Evolutionary conservation across 495 filamentous ascomycete species (phyloP).

Genomic region (Neurospora sp.): DNA sequence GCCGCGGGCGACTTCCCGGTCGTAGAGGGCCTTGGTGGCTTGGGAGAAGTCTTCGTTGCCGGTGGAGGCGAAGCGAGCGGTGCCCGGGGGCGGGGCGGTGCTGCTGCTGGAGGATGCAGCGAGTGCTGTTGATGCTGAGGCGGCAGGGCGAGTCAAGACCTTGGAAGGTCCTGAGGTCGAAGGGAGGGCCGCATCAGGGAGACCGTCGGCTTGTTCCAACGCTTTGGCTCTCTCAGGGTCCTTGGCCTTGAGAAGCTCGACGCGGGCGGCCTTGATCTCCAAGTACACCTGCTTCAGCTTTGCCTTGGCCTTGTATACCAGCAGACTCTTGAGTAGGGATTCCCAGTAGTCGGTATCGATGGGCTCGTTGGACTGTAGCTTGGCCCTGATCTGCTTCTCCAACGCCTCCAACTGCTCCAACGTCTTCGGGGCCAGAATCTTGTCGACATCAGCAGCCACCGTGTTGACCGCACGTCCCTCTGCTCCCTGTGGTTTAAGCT

Average conservation of each 20-base stretch:
- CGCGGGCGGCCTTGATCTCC: conserved; percentile 62
- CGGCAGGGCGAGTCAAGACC: conserved; percentile 14
- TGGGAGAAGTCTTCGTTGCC: conserved; percentile 82
- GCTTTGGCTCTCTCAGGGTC: conserved; percentile 60
- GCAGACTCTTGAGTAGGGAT: conserved; percentile 71
- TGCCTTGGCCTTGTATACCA: conserved; percentile 85
- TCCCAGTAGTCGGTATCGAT: conserved; percentile 99
- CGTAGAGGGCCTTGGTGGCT: conserved; percentile 83
- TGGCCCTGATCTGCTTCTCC: conserved; percentile 73
- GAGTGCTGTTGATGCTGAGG: conserved; percentile 16
- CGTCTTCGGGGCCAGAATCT: conserved; percentile 74
- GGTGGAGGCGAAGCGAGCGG: conserved; percentile 62
- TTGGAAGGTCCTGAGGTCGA: conserved; percentile 9
- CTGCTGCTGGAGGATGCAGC: conserved; percentile 6
- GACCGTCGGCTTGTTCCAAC: conserved; percentile 24
- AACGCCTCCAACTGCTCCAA: conserved; percentile 74
- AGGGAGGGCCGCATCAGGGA: conserved; percentile 8
- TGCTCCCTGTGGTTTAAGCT: conserved; percentile 45
- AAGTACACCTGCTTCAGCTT: conserved; percentile 74
- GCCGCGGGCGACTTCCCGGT: conserved; percentile 85
- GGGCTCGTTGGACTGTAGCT: conserved; percentile 77
- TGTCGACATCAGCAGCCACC: conserved; percentile 81
- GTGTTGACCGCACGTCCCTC: conserved; percentile 69
- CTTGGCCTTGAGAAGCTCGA: conserved; percentile 55
- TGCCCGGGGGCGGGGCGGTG: conserved; percentile 45